Percentiles rank a stretch among this genome's conserved stretches.
Conservation (phyloP, 2,329 filamentous ascomycete species). For the Ascosphaera apis region DNA sequence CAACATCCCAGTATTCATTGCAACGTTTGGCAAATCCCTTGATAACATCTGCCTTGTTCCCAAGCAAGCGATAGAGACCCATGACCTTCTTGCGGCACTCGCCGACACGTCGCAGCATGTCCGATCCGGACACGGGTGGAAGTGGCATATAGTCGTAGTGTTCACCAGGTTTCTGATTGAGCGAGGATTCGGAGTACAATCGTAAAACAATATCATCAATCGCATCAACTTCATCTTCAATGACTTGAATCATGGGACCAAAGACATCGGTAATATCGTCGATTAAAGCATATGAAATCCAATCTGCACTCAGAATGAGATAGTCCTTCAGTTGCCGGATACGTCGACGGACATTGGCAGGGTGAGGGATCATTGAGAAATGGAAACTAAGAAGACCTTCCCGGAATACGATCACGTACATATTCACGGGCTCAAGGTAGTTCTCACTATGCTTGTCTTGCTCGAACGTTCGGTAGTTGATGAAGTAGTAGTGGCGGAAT, state of each 20-base stretch:
- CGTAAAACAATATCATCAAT: conserved; percentile 81
- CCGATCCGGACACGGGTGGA: conserved; percentile 26
- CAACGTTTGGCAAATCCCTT: conserved; percentile 97
- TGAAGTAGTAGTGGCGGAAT: conserved; percentile 94
- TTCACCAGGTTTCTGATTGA: conserved; percentile 10
- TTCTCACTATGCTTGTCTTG: conserved; percentile 76
- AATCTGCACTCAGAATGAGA: conserved; percentile 76
- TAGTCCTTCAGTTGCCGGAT: conserved; percentile 90
- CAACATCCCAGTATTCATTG: conserved; percentile 94
- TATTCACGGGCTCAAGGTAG: conserved; percentile 85
- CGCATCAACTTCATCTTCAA: conserved; percentile 90
- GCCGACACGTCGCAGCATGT: conserved; percentile 82
- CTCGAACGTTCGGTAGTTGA: conserved; percentile 95
- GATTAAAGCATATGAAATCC: conserved; percentile 95
- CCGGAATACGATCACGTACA: conserved; percentile 92
- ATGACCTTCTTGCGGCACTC: conserved; percentile 95
- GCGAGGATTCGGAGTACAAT: conserved; percentile 39
- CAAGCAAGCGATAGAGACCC: conserved; percentile 74
- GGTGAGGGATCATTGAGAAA: conserved; percentile 86
- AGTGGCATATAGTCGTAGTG: conserved; percentile 5
- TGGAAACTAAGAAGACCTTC: conserved; percentile 94
- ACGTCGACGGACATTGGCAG: conserved; percentile 80
- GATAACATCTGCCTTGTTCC: conserved; percentile 97
- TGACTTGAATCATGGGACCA: conserved; percentile 69
- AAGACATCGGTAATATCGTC: conserved; percentile 98